These are phyloP conservation scores for Xylariomycetidae sp. DNA, from an alignment of 2,329 filamentous ascomycete species.

Conservation along the genomic window DNA sequence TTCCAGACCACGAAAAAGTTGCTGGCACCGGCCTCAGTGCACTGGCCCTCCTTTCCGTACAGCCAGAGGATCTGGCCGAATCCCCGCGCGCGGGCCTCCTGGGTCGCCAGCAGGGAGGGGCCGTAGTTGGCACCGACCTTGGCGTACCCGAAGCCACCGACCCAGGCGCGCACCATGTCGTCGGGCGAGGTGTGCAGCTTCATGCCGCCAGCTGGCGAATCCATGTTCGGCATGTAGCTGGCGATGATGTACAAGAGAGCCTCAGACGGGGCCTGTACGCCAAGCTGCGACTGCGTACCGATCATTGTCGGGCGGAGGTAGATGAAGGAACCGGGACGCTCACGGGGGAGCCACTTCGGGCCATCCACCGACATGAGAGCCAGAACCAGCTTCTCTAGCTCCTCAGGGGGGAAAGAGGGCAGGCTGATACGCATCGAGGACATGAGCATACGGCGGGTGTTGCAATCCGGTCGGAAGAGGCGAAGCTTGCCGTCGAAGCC, in stretches of 20 bases:
- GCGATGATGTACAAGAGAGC: slow-evolving; percentile 85
- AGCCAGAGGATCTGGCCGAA: slow-evolving; percentile 94
- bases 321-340: slow-evolving; percentile 63
- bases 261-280: slow-evolving; percentile 71
- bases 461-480: slow-evolving; percentile 59
- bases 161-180: slow-evolving; percentile 86
- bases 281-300: slow-evolving; percentile 72
- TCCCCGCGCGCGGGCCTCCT: slow-evolving; percentile 64
- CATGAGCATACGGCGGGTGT: slow-evolving; percentile 48
- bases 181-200: slow-evolving; percentile 72
- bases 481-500: slow-evolving; percentile 59
- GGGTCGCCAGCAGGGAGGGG: slow-evolving; percentile 71
- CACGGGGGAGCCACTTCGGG: slow-evolving; percentile 70
- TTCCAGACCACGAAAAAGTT: slow-evolving; percentile 89
- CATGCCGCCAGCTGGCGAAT: slow-evolving; percentile 51
- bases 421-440: slow-evolving; percentile 54
- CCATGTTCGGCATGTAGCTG: slow-evolving; percentile 54
- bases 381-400: slow-evolving; percentile 59
- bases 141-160: slow-evolving; percentile 84
- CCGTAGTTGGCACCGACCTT: slow-evolving; percentile 95
- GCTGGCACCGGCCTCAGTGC: slow-evolving; percentile 85
- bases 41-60: slow-evolving; percentile 68
- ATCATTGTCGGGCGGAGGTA: slow-evolving; percentile 88
- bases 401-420: slow-evolving; percentile 55
- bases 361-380: slow-evolving; percentile 67